phyloP scores from a whole-genome alignment of 2,329 filamentous ascomycete genomes.

The Xylaria sp. region DNA sequence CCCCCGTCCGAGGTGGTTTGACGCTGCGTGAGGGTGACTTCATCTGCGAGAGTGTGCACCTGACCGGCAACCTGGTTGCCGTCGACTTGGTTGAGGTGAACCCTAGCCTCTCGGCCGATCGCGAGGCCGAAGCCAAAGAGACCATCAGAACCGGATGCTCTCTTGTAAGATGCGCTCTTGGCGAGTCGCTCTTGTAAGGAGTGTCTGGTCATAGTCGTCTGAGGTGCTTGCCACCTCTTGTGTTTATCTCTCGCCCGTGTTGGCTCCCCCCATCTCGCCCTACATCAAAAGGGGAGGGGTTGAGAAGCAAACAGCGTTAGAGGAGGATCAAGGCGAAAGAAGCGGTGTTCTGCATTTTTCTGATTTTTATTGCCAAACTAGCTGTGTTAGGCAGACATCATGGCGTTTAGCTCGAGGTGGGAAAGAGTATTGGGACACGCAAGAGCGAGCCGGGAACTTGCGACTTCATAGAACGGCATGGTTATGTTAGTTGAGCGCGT shows the following conservation, averaged over 20 bases:
- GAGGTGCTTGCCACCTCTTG: not conserved
- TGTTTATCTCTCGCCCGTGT: not conserved
- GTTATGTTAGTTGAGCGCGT: not conserved
- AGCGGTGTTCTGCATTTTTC: not conserved
- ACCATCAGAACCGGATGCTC: conserved; percentile 89
- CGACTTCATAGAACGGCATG: not conserved
- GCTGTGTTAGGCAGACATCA: not conserved
- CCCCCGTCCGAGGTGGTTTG: conserved; percentile 85
- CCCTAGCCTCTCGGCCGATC: conserved; percentile 59
- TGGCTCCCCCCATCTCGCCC: not conserved
- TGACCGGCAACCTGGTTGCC: conserved; percentile 71
- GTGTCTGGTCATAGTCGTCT: not conserved
- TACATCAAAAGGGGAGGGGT: not conserved
- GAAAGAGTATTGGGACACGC: not conserved
- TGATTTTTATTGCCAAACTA: not conserved
- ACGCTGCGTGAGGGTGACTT: conserved; percentile 94
- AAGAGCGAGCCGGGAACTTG: not conserved
- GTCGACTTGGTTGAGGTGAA: conserved; percentile 83
- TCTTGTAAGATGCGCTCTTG: conserved; percentile 83
- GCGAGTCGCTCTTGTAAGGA: conserved; percentile 75
- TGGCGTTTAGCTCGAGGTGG: not conserved
- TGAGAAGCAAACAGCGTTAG: not conserved
- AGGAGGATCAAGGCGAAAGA: not conserved
- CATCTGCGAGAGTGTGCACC: conserved; percentile 83
- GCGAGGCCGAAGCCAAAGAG: conserved; percentile 64